Evolutionary conservation across 768 basidiomycete species (phyloP).

Genomic region (Leccinum longicurvipes): DNA sequence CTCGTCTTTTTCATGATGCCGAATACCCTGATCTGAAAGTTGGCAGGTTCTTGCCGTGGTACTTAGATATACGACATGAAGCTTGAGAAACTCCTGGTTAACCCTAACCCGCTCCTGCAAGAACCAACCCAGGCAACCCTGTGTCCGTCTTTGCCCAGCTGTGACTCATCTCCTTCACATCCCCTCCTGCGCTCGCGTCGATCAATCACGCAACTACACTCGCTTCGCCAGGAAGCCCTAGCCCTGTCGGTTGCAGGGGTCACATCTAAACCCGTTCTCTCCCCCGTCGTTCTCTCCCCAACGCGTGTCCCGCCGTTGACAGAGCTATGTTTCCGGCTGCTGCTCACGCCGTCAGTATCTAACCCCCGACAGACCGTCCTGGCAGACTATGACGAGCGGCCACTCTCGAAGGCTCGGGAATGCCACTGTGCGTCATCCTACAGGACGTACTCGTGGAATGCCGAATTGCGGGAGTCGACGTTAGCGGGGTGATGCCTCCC

Average conservation of each 20-base stretch:
- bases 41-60: conserved; percentile 53
- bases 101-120: conserved; percentile 59
- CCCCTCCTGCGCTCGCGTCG: conserved; percentile 8
- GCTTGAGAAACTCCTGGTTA: conserved; percentile 43
- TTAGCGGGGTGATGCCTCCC: conserved; percentile 33
- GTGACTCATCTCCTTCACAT: not conserved
- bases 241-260: no score
- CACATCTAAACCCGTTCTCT: conserved; percentile 14
- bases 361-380: no score
- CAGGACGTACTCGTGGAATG: conserved; percentile 40
- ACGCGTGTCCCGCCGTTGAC: conserved; percentile 29
- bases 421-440: conserved; percentile 26
- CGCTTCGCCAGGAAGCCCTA: conserved; percentile 4
- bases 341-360: conserved; percentile 28
- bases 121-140: conserved; percentile 30
- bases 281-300: conserved; percentile 19
- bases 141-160: not conserved
- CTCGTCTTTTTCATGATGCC: not conserved
- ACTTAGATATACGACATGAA: conserved; percentile 51
- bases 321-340: no score
- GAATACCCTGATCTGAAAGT: not conserved
- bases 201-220: conserved; percentile 8
- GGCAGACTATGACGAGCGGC: no score
- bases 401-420: no score
- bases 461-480: conserved; percentile 44